Percentiles rank a stretch among this genome's conserved stretches.
phyloP scores from a whole-genome alignment of 2,329 filamentous ascomycete genomes.

The Neurospora sp. region DNA sequence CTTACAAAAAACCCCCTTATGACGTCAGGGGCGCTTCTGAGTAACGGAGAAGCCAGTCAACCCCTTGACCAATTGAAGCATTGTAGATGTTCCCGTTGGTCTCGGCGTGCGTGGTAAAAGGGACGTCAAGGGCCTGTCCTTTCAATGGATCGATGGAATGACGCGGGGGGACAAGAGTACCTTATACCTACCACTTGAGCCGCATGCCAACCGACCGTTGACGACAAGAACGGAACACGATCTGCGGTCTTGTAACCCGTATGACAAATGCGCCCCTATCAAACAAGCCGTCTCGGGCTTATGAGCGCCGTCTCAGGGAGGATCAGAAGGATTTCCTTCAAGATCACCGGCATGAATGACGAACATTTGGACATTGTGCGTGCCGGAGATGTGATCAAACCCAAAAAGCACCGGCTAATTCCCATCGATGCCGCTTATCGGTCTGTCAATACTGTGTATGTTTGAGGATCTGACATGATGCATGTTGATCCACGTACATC shows the following conservation, averaged over 20 bases:
- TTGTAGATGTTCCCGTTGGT: background rate
- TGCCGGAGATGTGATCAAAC: background rate
- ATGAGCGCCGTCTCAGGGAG: background rate
- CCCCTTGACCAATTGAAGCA: background rate
- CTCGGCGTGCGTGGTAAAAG: background rate
- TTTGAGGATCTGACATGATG: background rate
- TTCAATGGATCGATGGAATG: background rate
- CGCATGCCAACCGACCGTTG: background rate
- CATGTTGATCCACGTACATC: background rate
- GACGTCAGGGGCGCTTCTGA: background rate
- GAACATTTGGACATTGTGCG: background rate
- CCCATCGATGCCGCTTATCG: background rate
- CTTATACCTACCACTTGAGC: background rate
- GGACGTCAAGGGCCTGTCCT: background rate
- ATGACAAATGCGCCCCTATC: background rate
- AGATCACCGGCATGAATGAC: background rate
- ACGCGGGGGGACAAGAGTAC: background rate
- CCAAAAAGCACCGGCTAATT: background rate
- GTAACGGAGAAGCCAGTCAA: background rate
- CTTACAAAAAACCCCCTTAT: background rate
- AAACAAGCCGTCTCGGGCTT: background rate
- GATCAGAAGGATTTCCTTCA: background rate
- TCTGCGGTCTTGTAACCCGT: background rate
- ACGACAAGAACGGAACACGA: background rate
- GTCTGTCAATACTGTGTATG: background rate